phyloP scores from a whole-genome alignment of 257 asterid species.

The Jacaranda copaia region DNA sequence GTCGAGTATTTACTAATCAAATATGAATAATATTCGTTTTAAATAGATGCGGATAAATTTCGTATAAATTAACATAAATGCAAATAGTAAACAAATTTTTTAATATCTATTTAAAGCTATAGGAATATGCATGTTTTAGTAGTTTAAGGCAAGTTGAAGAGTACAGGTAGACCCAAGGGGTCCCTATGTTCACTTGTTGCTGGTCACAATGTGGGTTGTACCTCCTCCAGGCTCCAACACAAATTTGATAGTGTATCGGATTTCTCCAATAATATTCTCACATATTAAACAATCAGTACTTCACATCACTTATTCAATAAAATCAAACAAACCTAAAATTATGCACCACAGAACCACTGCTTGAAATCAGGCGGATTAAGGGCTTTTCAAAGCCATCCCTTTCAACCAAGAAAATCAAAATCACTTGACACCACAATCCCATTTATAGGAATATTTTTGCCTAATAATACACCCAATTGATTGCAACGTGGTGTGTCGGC shows the following conservation, averaged over 20 bases:
- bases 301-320: background rate
- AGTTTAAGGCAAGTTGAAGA: background rate
- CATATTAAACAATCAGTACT: background rate
- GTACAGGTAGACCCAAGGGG: background rate
- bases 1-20: too few relatives aligned
- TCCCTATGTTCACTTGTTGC: background rate
- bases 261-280: background rate
- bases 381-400: background rate
- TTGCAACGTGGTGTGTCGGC: background rate
- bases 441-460: background rate
- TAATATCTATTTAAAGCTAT: too few relatives aligned
- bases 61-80: too few relatives aligned
- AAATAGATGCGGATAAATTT: too few relatives aligned
- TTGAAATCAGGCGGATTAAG: background rate
- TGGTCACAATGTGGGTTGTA: background rate
- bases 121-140: too few relatives aligned
- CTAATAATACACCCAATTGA: background rate
- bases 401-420: background rate
- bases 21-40: too few relatives aligned
- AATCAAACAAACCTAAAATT: background rate
- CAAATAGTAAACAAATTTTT: too few relatives aligned
- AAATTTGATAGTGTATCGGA: background rate
- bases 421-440: background rate
- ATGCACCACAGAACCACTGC: background rate
- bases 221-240: background rate